phyloP scores from a whole-genome alignment of 2,329 filamentous ascomycete species.

The Pseudogymnoascus sp. region DNA sequence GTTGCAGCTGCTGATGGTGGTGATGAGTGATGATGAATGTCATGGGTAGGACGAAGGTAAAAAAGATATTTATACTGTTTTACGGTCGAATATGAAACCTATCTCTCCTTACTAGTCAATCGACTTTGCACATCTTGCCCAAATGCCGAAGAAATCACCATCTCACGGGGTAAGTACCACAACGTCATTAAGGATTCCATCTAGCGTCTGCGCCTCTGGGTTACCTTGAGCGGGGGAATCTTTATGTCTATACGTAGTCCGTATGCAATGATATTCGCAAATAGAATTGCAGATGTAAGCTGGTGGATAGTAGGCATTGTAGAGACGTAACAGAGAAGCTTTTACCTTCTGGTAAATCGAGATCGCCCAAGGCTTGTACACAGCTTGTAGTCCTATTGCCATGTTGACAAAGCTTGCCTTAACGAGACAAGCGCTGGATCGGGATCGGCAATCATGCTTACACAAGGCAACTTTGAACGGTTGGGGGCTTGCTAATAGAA shows the following conservation, averaged over 20 bases:
- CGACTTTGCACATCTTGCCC: not conserved
- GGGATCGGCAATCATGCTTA: not conserved
- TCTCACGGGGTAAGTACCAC: not conserved
- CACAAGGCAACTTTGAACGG: not conserved
- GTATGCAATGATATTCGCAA: not conserved
- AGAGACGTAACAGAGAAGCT: too few relatives aligned
- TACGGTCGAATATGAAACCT: not conserved
- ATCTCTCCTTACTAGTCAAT: not conserved
- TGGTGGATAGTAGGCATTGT: not conserved
- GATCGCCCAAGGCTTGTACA: not conserved
- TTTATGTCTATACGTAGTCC: not conserved
- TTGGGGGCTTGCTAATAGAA: not conserved
- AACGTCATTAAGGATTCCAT: not conserved
- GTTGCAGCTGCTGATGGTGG: not conserved
- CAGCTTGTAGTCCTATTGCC: not conserved
- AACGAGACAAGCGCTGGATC: not conserved
- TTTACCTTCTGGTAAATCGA: not conserved
- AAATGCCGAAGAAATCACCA: not conserved
- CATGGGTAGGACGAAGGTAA: not conserved
- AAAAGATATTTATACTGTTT: not conserved
- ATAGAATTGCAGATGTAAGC: not conserved
- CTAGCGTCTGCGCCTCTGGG: not conserved
- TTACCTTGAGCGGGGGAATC: not conserved
- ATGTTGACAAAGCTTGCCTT: not conserved
- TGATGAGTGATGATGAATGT: not conserved